Conservation (phyloP, 2,329 filamentous ascomycete genomes). For the Tolypocladium amazonense region DNA sequence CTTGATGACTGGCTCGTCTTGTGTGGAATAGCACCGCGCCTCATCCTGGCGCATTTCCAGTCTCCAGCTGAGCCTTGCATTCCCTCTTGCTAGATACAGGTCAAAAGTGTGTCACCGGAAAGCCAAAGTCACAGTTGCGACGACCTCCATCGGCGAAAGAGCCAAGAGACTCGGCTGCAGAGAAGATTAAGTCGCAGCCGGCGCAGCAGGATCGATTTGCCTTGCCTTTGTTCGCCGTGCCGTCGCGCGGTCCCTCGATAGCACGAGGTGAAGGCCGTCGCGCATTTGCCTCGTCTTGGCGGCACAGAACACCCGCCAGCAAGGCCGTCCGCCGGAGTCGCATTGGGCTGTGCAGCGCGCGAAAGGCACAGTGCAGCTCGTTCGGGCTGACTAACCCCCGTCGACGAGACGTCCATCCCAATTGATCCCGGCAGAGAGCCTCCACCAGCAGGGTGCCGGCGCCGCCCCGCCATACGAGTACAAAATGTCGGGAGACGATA, state of each 20-base stretch:
- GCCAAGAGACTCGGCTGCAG: background rate
- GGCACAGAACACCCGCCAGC: background rate
- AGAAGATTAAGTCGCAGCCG: too few species aligned
- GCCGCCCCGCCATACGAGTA: slow-evolving; percentile 5
- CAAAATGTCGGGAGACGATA: slow-evolving; percentile 38
- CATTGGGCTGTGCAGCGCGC: background rate
- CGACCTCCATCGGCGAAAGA: background rate
- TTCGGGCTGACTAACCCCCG: background rate
- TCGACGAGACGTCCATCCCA: background rate
- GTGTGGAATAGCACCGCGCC: slow-evolving; percentile 4
- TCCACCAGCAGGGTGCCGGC: background rate
- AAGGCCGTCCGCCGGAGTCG: background rate
- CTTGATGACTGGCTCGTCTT: slow-evolving; percentile 6
- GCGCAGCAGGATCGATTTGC: background rate
- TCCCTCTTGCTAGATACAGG: background rate
- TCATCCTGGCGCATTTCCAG: background rate
- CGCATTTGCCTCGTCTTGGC: background rate
- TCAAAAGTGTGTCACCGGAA: background rate
- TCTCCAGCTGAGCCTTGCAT: background rate
- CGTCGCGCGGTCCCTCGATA: background rate
- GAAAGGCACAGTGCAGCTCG: background rate
- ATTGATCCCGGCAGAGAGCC: background rate
- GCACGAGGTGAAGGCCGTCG: background rate
- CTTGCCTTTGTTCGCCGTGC: background rate
- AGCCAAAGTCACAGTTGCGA: background rate